Conservation (phyloP, 2,329 filamentous ascomycete genomes). For the Neonectria neomacrospora region DNA sequence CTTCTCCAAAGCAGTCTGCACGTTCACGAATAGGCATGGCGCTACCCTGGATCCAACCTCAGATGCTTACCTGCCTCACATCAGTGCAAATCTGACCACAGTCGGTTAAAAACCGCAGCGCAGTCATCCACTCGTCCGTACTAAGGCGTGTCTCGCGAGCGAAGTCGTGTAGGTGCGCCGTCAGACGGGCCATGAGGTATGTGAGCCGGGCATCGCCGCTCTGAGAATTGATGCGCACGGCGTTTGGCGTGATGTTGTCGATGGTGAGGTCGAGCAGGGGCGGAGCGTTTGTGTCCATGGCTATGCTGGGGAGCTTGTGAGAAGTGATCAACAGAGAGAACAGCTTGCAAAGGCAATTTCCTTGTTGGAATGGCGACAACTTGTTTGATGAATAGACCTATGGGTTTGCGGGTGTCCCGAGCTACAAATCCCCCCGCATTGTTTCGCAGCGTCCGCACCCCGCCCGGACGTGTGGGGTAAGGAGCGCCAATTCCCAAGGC, state of each 20-base stretch:
- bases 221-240: conserved; percentile 75
- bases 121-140: conserved; percentile 77
- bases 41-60: background rate
- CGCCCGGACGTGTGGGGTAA: too few species aligned
- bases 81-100: conserved; percentile 76
- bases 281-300: background rate
- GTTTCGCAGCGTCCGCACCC: too few species aligned
- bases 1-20: background rate
- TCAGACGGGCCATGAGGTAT: conserved; percentile 75
- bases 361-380: too few species aligned
- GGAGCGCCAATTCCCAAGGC: too few species aligned
- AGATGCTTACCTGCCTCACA: conserved; percentile 50
- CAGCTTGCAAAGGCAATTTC: too few species aligned
- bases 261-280: conserved; percentile 66
- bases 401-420: too few species aligned
- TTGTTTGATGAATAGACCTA: too few species aligned
- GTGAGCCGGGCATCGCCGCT: conserved; percentile 69
- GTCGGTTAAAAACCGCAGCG: conserved; percentile 73
- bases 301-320: too few species aligned
- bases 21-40: too few species aligned
- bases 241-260: conserved; percentile 79
- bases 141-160: conserved; percentile 78
- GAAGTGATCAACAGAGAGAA: too few species aligned
- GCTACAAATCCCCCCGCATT: too few species aligned
- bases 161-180: conserved; percentile 80